Percentiles rank a stretch among this genome's conserved stretches.
phyloP scores from a whole-genome alignment of 192 early-diverging fungal species.

The Funneliformis geosporum region DNA sequence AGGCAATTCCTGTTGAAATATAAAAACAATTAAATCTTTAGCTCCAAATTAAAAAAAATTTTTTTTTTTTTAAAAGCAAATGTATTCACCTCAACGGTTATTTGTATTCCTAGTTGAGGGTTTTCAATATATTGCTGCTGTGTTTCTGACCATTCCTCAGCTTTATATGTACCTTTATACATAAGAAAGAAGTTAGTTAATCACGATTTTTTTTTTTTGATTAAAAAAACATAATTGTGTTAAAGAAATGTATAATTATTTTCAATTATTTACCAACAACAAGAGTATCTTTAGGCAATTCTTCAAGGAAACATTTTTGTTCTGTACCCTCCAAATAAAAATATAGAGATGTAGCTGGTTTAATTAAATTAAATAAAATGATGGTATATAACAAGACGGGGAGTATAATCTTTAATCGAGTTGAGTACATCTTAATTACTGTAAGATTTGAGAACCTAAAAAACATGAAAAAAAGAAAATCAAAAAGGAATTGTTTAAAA shows the following conservation, averaged over 20 bases:
- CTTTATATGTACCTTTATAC: constrained; percentile 63
- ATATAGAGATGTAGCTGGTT: constrained; percentile 54
- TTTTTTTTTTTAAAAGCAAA: neutral
- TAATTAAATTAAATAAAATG: neutral
- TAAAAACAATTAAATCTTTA: neutral
- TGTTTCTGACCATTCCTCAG: constrained; percentile 77
- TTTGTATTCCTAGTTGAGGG: constrained; percentile 61
- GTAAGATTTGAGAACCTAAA: neutral
- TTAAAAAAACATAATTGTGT: neutral
- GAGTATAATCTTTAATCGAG: neutral
- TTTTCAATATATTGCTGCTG: constrained; percentile 62
- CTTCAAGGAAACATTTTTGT: constrained; percentile 92
- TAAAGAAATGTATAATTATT: too few relatives aligned
- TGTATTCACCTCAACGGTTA: constrained; percentile 79
- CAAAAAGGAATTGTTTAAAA: neutral
- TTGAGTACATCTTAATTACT: neutral
- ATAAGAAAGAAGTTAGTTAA: too few relatives aligned
- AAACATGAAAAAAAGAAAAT: neutral
- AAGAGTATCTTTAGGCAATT: constrained; percentile 86
- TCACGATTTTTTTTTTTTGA: too few relatives aligned
- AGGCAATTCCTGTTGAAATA: constrained; percentile 47
- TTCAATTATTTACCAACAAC: constrained; percentile 63
- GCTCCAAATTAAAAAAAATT: neutral
- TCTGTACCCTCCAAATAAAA: constrained; percentile 91
- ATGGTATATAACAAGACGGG: neutral